Evolutionary conservation across 1,284 basidiomycete species (phyloP).

Genomic region (Puccinia horiana): DNA sequence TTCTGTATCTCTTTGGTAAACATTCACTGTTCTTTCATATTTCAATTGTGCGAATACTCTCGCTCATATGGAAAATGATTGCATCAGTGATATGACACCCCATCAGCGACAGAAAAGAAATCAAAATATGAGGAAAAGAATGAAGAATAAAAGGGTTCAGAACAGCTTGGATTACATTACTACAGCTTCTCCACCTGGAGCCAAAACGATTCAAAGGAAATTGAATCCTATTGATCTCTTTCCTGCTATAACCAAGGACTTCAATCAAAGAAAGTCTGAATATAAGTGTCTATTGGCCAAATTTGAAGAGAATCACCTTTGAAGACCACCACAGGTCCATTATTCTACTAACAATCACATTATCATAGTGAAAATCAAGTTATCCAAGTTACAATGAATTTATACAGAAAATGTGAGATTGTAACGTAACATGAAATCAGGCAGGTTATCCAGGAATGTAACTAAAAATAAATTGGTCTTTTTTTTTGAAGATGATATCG

Average conservation of each 20-base stretch:
- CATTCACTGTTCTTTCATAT: constrained; percentile 4
- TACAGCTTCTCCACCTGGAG: constrained; percentile 3
- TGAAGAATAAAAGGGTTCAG: background rate
- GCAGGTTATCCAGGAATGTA: no score
- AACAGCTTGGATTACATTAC: background rate
- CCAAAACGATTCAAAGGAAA: background rate
- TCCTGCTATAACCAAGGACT: constrained; percentile 1
- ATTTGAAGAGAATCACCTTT: no score
- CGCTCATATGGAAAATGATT: constrained; percentile 1
- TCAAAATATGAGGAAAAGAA: background rate
- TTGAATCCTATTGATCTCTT: background rate
- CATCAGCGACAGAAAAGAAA: constrained; percentile 18
- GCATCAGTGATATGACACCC: constrained; percentile 4
- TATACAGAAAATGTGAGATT: no score
- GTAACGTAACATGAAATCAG: no score
- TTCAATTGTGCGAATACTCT: background rate
- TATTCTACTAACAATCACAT: no score
- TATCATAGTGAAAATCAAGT: no score
- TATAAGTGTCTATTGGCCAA: constrained; percentile 3
- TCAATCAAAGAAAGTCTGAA: background rate
- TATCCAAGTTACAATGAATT: no score
- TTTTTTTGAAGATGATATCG: no score
- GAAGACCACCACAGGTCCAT: no score
- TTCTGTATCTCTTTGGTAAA: background rate
- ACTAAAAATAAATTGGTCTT: no score